A percentile compares a stretch with the other conserved stretches of the same genome.
Conservation (phyloP, 345 rosid genomes). For the Rhodamnia rubescens region DNA sequence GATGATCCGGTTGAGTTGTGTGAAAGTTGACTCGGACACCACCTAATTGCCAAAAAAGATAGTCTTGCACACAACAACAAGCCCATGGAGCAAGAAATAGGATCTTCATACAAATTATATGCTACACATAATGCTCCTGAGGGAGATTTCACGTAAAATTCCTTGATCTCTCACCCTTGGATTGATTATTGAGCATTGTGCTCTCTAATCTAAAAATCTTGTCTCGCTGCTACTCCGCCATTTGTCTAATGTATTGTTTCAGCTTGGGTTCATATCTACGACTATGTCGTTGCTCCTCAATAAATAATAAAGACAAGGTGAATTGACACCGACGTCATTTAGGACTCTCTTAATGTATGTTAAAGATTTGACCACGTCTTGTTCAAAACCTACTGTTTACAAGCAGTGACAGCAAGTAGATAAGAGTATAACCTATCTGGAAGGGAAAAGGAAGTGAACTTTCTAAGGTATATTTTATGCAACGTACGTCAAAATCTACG, state of each 20-base stretch:
- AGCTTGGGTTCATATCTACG: neutral
- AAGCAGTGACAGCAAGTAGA: neutral
- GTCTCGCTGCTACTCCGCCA: neutral
- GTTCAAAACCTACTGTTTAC: neutral
- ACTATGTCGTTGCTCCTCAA: neutral
- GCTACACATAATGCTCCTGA: neutral
- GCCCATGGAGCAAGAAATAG: neutral
- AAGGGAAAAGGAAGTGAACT: neutral
- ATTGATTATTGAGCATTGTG: neutral
- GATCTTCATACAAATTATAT: neutral
- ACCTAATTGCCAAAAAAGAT: neutral
- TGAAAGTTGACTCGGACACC: neutral
- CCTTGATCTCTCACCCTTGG: neutral
- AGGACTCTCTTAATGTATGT: neutral
- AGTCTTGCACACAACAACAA: neutral
- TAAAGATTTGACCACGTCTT: neutral
- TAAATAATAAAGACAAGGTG: neutral
- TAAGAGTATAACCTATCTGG: neutral
- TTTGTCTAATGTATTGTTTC: neutral
- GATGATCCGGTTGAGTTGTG: neutral
- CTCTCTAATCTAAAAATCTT: neutral
- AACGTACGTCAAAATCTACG: neutral
- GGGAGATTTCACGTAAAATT: neutral
- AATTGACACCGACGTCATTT: neutral
- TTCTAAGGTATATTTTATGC: neutral